Base-by-base conservation (phyloP, 306 rosid genomes). In the Cucurbita argyrosperma region DNA sequence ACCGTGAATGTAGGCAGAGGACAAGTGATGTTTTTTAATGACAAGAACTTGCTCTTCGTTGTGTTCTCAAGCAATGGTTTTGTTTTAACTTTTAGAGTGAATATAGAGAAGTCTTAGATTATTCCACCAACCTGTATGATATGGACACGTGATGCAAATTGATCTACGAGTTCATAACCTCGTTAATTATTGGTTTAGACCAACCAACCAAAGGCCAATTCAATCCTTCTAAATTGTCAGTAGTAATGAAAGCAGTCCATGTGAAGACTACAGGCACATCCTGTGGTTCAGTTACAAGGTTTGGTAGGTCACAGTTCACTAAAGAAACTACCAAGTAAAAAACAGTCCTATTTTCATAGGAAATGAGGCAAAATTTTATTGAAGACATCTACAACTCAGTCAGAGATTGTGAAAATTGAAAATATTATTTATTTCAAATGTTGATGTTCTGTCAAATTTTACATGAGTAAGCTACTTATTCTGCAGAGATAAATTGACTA, bases 221-320 rank as follows among this genome's bases (percentile, higher is more conserved):
- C 74, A 70, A 70, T 51, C 74, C 59, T 45, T 66, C 43, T 70
- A 50, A 26, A 15, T 50, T 70, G 59, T 70, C 60, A 7, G 47
- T 70, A 23, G 35, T 50, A 14, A 51, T 50, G 47, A 70, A 70
- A 30, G 60, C 60, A 70, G 74, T 50, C 59, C 74, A 70, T 51
- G 60, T 70, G 60, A 70, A 30, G 30, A 13, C 30, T 49, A 26
- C 60, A 70, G 35, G 74, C 74, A 70, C 47, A 70, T 70, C 74
- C 30, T 51, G 74, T 70, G 74, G 12, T 16, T 70, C 74, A 70
- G 74, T n/a, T 70, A 50, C 60, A 70, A 70, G 74, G 30, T 49
- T 70, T 35, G 74, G 74, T 70, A 70, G 45, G 57, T 47, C 58
- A 68, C 57, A 47, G 71, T 64, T 64, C 71, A 68, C 74, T 26